A percentile compares a stretch with the other conserved stretches of the same genome.
Evolutionary conservation across 139 green algal genomes (phyloP).

Genomic region (Auxenochlorella pyrenoidosa): DNA sequence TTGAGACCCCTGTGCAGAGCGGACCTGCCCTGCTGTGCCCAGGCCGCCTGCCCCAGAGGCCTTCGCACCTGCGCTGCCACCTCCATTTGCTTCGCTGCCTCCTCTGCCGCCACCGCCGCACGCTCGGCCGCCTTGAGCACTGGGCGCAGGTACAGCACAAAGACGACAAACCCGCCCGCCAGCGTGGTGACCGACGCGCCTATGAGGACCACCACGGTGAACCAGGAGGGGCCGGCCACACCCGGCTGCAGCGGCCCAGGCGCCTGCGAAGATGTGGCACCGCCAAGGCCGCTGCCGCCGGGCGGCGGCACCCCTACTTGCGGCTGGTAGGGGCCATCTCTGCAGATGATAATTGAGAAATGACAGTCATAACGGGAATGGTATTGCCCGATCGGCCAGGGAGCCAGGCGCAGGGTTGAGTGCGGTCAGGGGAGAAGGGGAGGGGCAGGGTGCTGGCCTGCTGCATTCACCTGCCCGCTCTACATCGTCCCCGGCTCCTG

Average conservation of each 20-base stretch:
- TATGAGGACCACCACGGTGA: conserved; percentile 30
- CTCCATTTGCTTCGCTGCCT: conserved; percentile 37
- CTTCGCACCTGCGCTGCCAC: conserved; percentile 19
- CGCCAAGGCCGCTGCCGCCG: not conserved
- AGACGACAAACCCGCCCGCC: conserved; percentile 12
- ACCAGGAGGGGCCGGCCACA: conserved; percentile 1
- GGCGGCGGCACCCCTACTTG: not conserved
- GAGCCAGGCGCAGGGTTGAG: no score
- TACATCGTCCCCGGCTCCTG: not conserved
- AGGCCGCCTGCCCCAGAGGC: no score
- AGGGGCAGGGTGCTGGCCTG: not conserved
- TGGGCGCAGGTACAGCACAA: conserved; percentile 48
- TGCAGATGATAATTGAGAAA: not conserved
- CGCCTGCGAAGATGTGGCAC: no score
- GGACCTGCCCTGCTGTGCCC: no score
- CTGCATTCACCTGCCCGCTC: not conserved
- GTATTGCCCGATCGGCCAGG: no score
- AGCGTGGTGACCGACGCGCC: conserved; percentile 37
- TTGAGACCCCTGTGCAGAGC: no score
- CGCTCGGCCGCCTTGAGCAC: conserved; percentile 34
- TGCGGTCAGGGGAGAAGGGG: no score
- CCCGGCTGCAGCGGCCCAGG: not conserved
- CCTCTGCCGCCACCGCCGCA: conserved; percentile 38
- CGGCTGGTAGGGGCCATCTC: not conserved
- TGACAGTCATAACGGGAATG: no score